A percentile compares a stretch with the other conserved stretches of the same genome.
Conservation (phyloP, 2,329 filamentous ascomycete genomes). For the Curvularia spicifera region DNA sequence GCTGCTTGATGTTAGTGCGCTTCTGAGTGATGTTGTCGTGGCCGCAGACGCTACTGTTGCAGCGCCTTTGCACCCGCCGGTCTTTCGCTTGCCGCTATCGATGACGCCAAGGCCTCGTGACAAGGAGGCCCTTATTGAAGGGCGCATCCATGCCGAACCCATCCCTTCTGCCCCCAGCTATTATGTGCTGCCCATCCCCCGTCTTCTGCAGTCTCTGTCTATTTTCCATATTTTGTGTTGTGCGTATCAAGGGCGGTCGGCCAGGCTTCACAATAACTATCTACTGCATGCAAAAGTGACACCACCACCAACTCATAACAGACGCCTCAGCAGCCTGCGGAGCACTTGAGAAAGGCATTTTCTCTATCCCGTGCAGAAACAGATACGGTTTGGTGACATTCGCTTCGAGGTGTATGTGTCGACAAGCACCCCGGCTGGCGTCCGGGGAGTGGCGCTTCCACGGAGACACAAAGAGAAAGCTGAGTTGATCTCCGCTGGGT, state of each 20-base stretch:
- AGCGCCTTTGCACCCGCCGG: conserved; percentile 30
- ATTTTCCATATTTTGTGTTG: conserved; percentile 4
- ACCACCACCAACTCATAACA: conserved; percentile 16
- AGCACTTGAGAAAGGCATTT: not conserved
- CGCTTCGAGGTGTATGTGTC: not conserved
- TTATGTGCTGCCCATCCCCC: conserved; percentile 5
- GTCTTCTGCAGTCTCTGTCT: conserved; percentile 12
- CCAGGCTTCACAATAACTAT: conserved; percentile 34
- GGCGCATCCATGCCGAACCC: not conserved
- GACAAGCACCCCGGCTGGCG: not conserved
- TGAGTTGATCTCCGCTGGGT: conserved; percentile 5
- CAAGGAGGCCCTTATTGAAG: conserved; percentile 15
- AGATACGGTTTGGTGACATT: not conserved
- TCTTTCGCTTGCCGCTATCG: conserved; percentile 37
- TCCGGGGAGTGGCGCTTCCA: not conserved
- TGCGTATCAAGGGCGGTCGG: conserved; percentile 5
- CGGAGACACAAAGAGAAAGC: not conserved
- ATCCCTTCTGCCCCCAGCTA: conserved; percentile 5
- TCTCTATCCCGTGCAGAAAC: not conserved
- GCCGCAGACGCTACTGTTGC: conserved; percentile 21
- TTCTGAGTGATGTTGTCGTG: conserved; percentile 38
- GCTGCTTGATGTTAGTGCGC: conserved; percentile 26
- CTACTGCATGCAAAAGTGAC: conserved; percentile 29
- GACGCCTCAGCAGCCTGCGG: not conserved
- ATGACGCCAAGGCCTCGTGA: conserved; percentile 37